These are phyloP conservation scores for Globisporangium rhizosaccharum DNA, from an alignment of 352 stramenopile genomes.

Conservation along the genomic window DNA sequence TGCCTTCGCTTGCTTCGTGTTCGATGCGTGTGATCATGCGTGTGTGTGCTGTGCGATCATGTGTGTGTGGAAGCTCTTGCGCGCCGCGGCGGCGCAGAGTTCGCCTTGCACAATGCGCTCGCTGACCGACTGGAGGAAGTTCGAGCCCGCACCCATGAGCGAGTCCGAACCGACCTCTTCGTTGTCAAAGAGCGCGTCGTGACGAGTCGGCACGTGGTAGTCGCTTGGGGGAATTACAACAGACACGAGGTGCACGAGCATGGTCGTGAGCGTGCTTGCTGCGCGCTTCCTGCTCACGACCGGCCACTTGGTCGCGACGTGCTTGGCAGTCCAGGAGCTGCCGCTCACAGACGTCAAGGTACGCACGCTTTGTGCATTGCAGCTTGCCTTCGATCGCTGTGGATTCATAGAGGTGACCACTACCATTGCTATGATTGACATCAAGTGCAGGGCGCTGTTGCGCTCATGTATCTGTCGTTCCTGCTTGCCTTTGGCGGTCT, in stretches of 20 bases:
- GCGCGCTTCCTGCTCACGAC: conserved; percentile 51
- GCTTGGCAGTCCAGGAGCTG: conserved; percentile 19
- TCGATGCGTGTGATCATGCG: too few relatives aligned
- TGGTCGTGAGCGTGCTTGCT: conserved; percentile 18
- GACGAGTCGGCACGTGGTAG: too few relatives aligned
- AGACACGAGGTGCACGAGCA: neutral
- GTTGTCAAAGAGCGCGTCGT: conserved; percentile 94
- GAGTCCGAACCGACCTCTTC: conserved; percentile 83
- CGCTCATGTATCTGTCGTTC: conserved; percentile 40
- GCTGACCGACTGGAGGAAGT: conserved; percentile 69
- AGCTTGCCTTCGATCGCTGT: neutral
- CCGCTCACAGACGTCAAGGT: conserved; percentile 8
- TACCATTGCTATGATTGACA: neutral
- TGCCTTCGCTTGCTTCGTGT: too few relatives aligned
- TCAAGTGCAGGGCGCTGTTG: conserved; percentile 16
- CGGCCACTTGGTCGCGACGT: conserved; percentile 55
- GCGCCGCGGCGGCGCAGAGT: conserved; percentile 39
- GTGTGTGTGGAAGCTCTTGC: too few relatives aligned
- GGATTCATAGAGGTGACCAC: neutral
- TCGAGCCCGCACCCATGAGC: conserved; percentile 20
- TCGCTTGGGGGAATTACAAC: too few relatives aligned
- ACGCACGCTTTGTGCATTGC: neutral
- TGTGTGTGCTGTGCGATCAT: too few relatives aligned
- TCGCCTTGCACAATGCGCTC: conserved; percentile 56
- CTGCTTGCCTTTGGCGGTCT: conserved; percentile 26